phyloP scores from a whole-genome alignment of 1,284 basidiomycete genomes.

The Fomitiporia mediterranea region DNA sequence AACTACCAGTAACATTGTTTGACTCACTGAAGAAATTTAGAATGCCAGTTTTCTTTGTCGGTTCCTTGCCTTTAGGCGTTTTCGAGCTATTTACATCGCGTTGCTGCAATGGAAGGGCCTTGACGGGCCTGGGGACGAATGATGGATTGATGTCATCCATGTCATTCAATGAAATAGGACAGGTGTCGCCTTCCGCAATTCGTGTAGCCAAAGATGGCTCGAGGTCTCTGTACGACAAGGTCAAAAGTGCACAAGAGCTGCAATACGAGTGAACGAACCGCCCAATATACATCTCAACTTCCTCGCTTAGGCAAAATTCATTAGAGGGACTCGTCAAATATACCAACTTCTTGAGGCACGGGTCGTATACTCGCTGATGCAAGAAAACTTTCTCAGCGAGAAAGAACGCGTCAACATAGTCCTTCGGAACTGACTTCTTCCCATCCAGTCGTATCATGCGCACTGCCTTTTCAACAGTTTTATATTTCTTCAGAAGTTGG shows the following conservation, averaged over 20 bases:
- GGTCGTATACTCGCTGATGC: slow-evolving; percentile 92
- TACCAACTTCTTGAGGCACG: slow-evolving; percentile 57
- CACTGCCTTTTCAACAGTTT: slow-evolving; percentile 85
- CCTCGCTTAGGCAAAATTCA: slow-evolving; percentile 30
- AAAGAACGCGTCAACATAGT: slow-evolving; percentile 69
- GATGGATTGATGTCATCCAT: slow-evolving; percentile 80
- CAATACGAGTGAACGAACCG: slow-evolving; percentile 42
- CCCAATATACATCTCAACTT: slow-evolving; percentile 65
- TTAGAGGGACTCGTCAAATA: slow-evolving; percentile 59
- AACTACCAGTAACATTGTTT: background rate
- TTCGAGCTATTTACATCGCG: slow-evolving; percentile 29
- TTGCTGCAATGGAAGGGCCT: slow-evolving; percentile 34
- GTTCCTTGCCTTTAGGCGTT: slow-evolving; percentile 36
- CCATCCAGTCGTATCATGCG: slow-evolving; percentile 80
- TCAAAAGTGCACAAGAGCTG: background rate
- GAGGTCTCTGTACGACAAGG: slow-evolving; percentile 43
- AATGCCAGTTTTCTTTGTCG: slow-evolving; percentile 38
- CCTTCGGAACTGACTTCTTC: slow-evolving; percentile 73
- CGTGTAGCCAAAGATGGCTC: slow-evolving; percentile 54
- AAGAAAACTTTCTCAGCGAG: slow-evolving; percentile 91
- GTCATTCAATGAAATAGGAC: slow-evolving; percentile 68
- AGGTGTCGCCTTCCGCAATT: slow-evolving; percentile 72
- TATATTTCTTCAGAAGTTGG: slow-evolving; percentile 75
- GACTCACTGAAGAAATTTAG: slow-evolving; percentile 63
- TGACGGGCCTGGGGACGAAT: slow-evolving; percentile 49